Base-by-base conservation (phyloP, 306 rosid genomes). In the Amphicarpaea edgeworthii region DNA sequence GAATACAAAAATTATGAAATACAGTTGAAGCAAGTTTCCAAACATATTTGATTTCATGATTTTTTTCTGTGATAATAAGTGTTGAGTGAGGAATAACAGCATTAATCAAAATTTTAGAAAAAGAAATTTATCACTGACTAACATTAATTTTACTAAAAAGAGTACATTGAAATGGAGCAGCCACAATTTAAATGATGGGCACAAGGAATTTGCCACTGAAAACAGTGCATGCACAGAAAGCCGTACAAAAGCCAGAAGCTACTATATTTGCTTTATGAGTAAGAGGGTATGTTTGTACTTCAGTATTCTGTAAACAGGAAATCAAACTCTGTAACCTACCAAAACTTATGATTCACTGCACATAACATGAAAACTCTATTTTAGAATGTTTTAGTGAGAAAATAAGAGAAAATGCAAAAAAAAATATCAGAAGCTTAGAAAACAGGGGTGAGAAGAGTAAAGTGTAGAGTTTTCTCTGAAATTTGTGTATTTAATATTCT, bases 11-110 rank as follows among this genome's bases (percentile, higher is more conserved):
- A 51, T 16, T 16, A 54, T 19, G 42, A 32, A 65, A 66, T 7
- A 24, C 6, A 21, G 20, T 12, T 73, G 40, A 83, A 78, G 73
- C 64, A 66, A 45, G 8, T 24, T 24, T 38, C 21, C 59, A 5
- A 40, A 14, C 8, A 74, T 23, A 68, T 49, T 66, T 34, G 37
- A 75, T 16, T 20, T 46, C 12, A 50, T 64, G 14, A 59, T 70
- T 70, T 47, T 47, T 50, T 38, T 43, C 40, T 28, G 8, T 28
- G 15, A 32, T 21, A 60, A 69, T 24, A 76, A 83, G 76, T 75
- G 66, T 62, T 47, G 21, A 72, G 40, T 15, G 2, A 46, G 63
- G 64, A 75, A 70, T 10, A 45, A 75, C 64, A 54, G n/a, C 28
- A 60, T 50, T 17, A 57, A 61, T 20, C 34, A 68, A 75, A 50